These are phyloP conservation scores for Entomortierella parvispora DNA, from an alignment of 192 early-diverging fungal genomes.

Conservation along the genomic window DNA sequence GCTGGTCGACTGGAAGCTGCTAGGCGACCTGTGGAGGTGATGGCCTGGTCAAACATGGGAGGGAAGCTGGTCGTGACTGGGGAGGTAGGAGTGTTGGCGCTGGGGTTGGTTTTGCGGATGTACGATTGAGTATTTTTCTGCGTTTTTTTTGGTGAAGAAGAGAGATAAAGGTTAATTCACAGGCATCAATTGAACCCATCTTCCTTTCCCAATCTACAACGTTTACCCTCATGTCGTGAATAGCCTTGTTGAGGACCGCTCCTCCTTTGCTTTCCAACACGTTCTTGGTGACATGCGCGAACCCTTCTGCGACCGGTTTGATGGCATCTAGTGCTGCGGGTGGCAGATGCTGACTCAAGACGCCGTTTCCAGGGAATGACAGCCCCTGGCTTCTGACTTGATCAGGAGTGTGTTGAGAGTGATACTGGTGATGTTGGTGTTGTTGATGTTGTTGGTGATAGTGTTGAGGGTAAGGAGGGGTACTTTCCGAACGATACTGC, in stretches of 20 bases:
- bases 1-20: conserved; percentile 18
- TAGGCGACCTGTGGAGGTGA: conserved; percentile 15
- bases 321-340: conserved; percentile 62
- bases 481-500: background rate
- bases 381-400: conserved; percentile 9
- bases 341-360: conserved; percentile 63
- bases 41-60: conserved; percentile 41
- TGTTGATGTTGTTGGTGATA: conserved; percentile 8
- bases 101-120: conserved; percentile 27
- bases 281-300: conserved; percentile 62
- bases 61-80: conserved; percentile 21
- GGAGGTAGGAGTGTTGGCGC: background rate
- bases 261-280: conserved; percentile 65
- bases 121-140: conserved; percentile 52
- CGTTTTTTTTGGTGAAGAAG: conserved; percentile 42
- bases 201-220: conserved; percentile 36
- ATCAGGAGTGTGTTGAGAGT: conserved; percentile 1
- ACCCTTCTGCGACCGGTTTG: conserved; percentile 56
- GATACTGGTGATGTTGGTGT: conserved; percentile 11
- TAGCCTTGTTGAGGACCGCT: conserved; percentile 62
- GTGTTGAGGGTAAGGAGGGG: conserved; percentile 11
- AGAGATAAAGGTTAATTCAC: background rate
- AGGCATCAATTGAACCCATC: background rate
- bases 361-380: conserved; percentile 30
- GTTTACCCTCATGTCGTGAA: conserved; percentile 52